phyloP scores from a whole-genome alignment of 768 basidiomycete species.

The Neoboletus subvelutipes region DNA sequence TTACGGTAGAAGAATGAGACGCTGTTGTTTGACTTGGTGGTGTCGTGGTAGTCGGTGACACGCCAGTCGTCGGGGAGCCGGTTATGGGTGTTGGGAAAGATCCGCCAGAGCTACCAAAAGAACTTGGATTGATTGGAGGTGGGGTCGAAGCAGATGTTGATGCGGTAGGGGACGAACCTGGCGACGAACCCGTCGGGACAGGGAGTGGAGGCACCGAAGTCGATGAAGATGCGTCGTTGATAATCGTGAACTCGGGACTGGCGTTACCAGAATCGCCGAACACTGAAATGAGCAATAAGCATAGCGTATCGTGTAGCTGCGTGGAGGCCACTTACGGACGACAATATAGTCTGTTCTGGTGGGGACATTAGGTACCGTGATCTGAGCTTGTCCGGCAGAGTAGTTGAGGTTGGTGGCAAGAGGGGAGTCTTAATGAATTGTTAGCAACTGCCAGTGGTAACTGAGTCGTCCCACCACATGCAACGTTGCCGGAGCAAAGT shows the following conservation, averaged over 20 bases:
- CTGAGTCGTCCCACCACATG: background rate
- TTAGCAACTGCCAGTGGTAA: slow-evolving; percentile 6
- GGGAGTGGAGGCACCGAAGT: slow-evolving; percentile 11
- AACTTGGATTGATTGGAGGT: background rate
- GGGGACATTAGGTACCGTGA: slow-evolving; percentile 37
- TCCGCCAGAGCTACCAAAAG: background rate
- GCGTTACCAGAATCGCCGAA: slow-evolving; percentile 44
- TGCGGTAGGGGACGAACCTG: background rate
- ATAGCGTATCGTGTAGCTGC: background rate
- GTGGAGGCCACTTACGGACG: slow-evolving; percentile 32
- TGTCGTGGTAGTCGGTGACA: slow-evolving; percentile 1
- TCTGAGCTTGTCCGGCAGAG: slow-evolving; percentile 30
- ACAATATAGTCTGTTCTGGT: slow-evolving; percentile 35
- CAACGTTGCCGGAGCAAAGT: background rate
- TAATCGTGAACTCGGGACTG: slow-evolving; percentile 40
- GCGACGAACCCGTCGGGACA: background rate
- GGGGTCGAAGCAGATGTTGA: slow-evolving; percentile 1
- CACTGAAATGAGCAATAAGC: slow-evolving; percentile 21
- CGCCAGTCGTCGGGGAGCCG: background rate
- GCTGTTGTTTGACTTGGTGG: background rate
- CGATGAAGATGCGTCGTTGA: slow-evolving; percentile 57
- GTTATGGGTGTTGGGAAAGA: background rate
- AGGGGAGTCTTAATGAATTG: slow-evolving; percentile 27
- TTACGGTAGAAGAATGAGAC: slow-evolving; percentile 4
- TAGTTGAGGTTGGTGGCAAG: slow-evolving; percentile 37